phyloP scores from a whole-genome alignment of 116 monocot species.

The Trichopus zeylanicus region DNA sequence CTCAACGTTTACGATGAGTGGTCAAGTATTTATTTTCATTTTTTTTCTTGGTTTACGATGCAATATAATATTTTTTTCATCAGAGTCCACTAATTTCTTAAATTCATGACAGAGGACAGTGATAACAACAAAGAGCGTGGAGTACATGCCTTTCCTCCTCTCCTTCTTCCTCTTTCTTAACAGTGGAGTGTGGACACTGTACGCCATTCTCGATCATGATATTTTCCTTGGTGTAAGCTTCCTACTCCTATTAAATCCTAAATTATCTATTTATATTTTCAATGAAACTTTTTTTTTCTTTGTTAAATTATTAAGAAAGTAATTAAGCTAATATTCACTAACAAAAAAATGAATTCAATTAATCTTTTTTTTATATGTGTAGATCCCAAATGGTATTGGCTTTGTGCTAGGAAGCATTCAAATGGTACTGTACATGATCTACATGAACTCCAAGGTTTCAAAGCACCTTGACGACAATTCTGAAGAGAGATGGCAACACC shows the following conservation, averaged over 20 bases:
- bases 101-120: not conserved
- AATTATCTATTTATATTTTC: not conserved
- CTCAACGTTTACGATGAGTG: too few relatives aligned
- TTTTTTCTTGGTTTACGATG: not conserved
- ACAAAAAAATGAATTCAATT: not conserved
- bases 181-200: slow-evolving; percentile 8
- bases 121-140: not conserved
- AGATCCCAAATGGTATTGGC: slow-evolving; percentile 18
- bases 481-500: slow-evolving; percentile 2
- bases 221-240: slow-evolving; percentile 16
- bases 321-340: not conserved
- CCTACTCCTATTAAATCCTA: not conserved
- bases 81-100: not conserved
- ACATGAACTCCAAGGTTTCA: slow-evolving; percentile 10
- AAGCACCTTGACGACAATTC: not conserved
- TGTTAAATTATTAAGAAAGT: not conserved
- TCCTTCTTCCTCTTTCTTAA: slow-evolving; percentile 2
- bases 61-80: not conserved
- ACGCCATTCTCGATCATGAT: slow-evolving; percentile 5
- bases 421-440: slow-evolving; percentile 3
- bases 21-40: too few relatives aligned
- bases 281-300: not conserved
- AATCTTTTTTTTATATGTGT: not conserved
- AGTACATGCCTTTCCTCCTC: slow-evolving; percentile 1
- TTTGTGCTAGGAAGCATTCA: slow-evolving; percentile 11